phyloP scores from a whole-genome alignment of 306 rosid species.

The Glycine tomentella region DNA sequence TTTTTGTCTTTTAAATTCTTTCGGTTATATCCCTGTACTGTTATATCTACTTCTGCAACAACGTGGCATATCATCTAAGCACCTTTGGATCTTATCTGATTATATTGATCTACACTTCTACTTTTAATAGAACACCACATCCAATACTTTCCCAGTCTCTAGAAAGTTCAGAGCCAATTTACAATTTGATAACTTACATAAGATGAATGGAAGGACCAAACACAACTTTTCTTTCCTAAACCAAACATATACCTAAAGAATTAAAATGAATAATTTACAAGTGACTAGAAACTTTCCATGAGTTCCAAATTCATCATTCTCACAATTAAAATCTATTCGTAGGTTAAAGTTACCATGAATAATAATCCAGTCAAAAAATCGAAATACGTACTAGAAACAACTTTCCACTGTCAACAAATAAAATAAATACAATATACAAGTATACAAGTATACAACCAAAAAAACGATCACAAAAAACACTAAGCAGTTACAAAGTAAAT shows the following conservation, averaged over 20 bases:
- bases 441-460: background rate
- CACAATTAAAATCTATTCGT: too few relatives aligned
- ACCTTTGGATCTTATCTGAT: background rate
- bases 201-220: slow-evolving; percentile 76
- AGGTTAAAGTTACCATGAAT: too few relatives aligned
- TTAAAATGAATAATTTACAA: too few relatives aligned
- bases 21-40: too few relatives aligned
- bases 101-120: slow-evolving; percentile 26
- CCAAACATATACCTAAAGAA: too few relatives aligned
- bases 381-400: too few relatives aligned
- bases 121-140: background rate
- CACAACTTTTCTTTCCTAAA: background rate
- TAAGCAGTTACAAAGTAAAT: background rate
- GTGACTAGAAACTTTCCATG: too few relatives aligned
- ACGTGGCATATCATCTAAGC: background rate
- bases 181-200: slow-evolving; percentile 49
- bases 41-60: background rate
- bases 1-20: background rate
- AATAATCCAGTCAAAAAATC: too few relatives aligned
- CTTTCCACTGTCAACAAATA: too few relatives aligned
- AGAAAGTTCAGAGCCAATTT: background rate
- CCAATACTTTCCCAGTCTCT: background rate
- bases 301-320: too few relatives aligned
- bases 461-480: background rate
- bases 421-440: background rate